These are phyloP conservation scores for Taphrina flavorubra DNA, from an alignment of 1,139 yeast genomes.

Conservation along the genomic window DNA sequence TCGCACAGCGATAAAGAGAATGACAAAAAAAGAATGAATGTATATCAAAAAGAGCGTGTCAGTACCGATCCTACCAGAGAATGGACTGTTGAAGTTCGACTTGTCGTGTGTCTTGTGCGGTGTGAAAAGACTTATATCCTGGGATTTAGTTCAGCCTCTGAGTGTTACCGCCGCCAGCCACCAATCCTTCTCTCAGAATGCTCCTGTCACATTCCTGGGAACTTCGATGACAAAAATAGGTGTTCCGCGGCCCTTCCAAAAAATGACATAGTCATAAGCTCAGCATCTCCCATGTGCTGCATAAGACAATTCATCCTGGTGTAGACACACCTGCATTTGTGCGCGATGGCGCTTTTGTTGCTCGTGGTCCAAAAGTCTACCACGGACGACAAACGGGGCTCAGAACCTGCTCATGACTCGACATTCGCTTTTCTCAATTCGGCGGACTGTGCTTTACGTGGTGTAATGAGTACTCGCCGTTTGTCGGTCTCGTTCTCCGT, in stretches of 20 bases:
- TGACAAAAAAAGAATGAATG: constrained; percentile 18
- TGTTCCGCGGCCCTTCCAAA: background rate
- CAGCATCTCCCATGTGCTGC: background rate
- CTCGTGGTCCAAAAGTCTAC: background rate
- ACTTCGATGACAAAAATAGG: constrained; percentile 7
- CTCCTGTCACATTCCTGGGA: constrained; percentile 34
- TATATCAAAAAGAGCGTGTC: constrained; percentile 1
- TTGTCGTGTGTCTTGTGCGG: constrained; percentile 2
- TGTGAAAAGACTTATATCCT: constrained; percentile 6
- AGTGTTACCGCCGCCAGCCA: constrained; percentile 21
- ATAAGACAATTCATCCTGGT: no score
- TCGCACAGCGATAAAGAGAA: constrained; percentile 14
- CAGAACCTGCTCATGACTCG: background rate
- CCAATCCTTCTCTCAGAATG: constrained; percentile 8
- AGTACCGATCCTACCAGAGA: constrained; percentile 35
- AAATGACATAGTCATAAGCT: constrained; percentile 2
- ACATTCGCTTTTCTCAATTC: background rate
- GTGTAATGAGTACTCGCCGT: constrained; percentile 19
- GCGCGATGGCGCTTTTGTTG: no score
- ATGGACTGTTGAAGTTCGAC: constrained; percentile 24
- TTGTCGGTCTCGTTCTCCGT: background rate
- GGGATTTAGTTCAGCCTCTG: constrained; percentile 4
- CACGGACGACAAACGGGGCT: no score
- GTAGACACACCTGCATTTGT: no score
- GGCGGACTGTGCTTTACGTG: background rate